Evolutionary conservation across 2,329 filamentous ascomycete species (phyloP), one percentile per base, ranked within the genome.

Genomic region (Periconia sp.): DNA sequence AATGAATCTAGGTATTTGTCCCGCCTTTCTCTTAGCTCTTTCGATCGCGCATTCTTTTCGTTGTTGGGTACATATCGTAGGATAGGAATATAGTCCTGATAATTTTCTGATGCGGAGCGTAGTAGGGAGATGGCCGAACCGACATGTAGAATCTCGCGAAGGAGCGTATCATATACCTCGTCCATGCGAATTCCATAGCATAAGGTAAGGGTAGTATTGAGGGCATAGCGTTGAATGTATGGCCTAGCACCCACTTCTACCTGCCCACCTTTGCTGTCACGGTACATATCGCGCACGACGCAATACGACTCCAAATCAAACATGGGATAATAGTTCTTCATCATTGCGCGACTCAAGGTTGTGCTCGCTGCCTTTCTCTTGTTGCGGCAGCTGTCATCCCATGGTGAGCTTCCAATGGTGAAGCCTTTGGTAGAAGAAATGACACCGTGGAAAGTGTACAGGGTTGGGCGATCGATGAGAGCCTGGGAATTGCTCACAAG

Each of bases 141-240:
- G 4, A 81, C 78, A 45, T 80, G 65, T 0, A 80, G 65, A 24
- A 81, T 79, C 56, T 80, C 78, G 4, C 77, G 69, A 7, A 81
- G 61, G 33, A 81, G 63, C 1, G 71, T 70, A 38, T 80, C 79
- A 49, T 78, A 79, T 0, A 79, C 74, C 4, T 65, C 70, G 52
- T 80, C 77, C 78, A 81, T 81, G 2, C 78, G 72, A 26, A 80
- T 79, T 0, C 78, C 78, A 37, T 81, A 81, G 53, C 76, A 80
- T 1, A 81, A 69, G 0, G 78, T 81, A 13, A 81, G 59, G 0
- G 77, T 80, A 0, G 78, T 80, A 58, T 80, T 81, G 7, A 81
- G 65, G 0, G 77, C 78, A 56, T 75, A 81, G 11, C 78, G 68
- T 49, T 80, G 78, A 22, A 81, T 75, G 45, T 80, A 80, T 0